A percentile compares a stretch with the other conserved stretches of the same genome.
These are phyloP conservation scores for Saxophila tyrrhenica DNA, from an alignment of 495 filamentous ascomycete species.

Conservation along the genomic window DNA sequence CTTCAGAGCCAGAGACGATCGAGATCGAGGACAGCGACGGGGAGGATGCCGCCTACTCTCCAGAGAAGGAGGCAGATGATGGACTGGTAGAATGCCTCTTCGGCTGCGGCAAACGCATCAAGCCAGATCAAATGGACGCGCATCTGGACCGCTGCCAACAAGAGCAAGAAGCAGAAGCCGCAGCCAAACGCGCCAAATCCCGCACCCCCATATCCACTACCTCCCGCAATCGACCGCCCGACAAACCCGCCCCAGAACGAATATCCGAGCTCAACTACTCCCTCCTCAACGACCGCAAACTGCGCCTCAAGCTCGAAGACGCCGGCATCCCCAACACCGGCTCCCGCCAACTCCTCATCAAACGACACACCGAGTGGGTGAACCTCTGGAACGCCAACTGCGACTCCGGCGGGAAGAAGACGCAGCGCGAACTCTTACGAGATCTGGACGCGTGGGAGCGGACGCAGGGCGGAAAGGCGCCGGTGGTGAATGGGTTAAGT, in stretches of 20 bases:
- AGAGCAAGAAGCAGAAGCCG: slow-evolving; percentile 13
- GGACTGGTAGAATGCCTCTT: slow-evolving; percentile 75
- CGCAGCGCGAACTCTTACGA: slow-evolving; percentile 55
- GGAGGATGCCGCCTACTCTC: slow-evolving; percentile 16
- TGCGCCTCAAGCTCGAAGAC: slow-evolving; percentile 71
- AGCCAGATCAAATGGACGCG: slow-evolving; percentile 53
- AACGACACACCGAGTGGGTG: slow-evolving; percentile 83
- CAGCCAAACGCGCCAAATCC: slow-evolving; percentile 5
- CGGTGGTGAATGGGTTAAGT: slow-evolving; percentile 6
- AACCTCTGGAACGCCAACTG: slow-evolving; percentile 96
- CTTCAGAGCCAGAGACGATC: slow-evolving; percentile 21
- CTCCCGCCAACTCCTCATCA: slow-evolving; percentile 52
- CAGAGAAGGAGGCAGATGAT: slow-evolving; percentile 39
- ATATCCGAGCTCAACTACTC: slow-evolving; percentile 72
- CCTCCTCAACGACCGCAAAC: slow-evolving; percentile 59
- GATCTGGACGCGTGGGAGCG: slow-evolving; percentile 80
- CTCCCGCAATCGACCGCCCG: neutral
- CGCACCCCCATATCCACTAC: slow-evolving; percentile 1
- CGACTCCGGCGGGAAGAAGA: slow-evolving; percentile 62
- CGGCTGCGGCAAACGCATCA: slow-evolving; percentile 60
- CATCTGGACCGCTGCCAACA: slow-evolving; percentile 62
- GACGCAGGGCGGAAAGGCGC: slow-evolving; percentile 48
- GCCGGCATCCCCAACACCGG: slow-evolving; percentile 70
- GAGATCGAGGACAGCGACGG: slow-evolving; percentile 14
- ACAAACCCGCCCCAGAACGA: slow-evolving; percentile 29